A percentile compares a stretch with the other conserved stretches of the same genome.
These are phyloP conservation scores for Daphne laureola DNA, from an alignment of 441 rosid genomes.

Conservation along the genomic window DNA sequence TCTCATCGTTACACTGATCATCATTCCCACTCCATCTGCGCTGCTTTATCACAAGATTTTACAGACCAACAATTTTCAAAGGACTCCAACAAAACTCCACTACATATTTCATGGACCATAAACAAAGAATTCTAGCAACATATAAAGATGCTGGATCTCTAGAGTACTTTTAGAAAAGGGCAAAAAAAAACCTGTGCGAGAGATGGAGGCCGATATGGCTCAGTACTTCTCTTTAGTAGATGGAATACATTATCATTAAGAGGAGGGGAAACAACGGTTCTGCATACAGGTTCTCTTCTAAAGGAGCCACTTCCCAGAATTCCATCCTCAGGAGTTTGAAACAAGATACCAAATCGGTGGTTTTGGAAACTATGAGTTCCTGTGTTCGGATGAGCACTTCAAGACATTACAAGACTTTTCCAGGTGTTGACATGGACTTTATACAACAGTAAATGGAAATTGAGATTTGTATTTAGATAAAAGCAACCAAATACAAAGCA, in stretches of 20 bases:
- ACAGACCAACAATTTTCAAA: too few relatives aligned
- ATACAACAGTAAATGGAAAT: too few relatives aligned
- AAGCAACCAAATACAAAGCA: too few relatives aligned
- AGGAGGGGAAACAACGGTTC: constrained; percentile 10
- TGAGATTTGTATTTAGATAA: too few relatives aligned
- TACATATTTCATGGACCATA: too few relatives aligned
- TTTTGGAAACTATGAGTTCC: background rate
- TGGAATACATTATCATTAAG: constrained; percentile 8
- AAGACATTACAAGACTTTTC: too few relatives aligned
- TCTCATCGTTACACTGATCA: constrained; percentile 14
- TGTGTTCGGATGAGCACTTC: too few relatives aligned
- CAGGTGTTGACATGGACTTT: too few relatives aligned
- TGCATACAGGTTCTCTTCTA: constrained; percentile 14
- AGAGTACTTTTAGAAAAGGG: background rate
- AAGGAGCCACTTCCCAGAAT: constrained; percentile 19
- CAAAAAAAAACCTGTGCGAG: constrained; percentile 21
- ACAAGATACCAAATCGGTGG: constrained; percentile 14
- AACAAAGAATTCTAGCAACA: too few relatives aligned
- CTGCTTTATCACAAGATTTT: constrained; percentile 16
- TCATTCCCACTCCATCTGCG: constrained; percentile 12
- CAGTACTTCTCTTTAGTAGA: constrained; percentile 20
- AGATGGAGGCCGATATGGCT: constrained; percentile 30
- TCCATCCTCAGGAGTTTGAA: constrained; percentile 19
- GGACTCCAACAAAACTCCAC: too few relatives aligned
- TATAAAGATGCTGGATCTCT: background rate